Conservation (phyloP, 345 rosid genomes). For the Eucalyptus regnans region DNA sequence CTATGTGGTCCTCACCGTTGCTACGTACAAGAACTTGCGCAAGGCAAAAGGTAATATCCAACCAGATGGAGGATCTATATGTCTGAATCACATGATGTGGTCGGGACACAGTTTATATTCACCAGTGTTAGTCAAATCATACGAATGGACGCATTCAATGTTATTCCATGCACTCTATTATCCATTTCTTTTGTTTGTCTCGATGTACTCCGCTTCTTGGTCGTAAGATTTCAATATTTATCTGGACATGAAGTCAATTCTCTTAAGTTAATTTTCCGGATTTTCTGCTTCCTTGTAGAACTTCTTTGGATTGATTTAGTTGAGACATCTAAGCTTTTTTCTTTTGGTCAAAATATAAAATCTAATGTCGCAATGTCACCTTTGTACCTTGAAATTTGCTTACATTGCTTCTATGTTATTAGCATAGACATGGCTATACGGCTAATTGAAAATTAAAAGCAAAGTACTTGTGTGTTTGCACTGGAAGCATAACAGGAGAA, state of each 20-base stretch:
- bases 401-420: neutral
- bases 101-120: neutral
- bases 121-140: neutral
- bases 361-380: neutral
- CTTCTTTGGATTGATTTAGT: neutral
- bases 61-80: neutral
- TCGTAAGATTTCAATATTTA: neutral
- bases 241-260: neutral
- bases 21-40: neutral
- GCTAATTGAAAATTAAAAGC: neutral
- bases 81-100: neutral
- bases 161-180: neutral
- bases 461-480: neutral
- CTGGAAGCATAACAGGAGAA: neutral
- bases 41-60: neutral
- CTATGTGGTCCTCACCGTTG: neutral
- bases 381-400: neutral
- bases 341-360: neutral
- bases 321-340: neutral
- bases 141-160: neutral
- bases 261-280: neutral
- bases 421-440: neutral
- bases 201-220: neutral
- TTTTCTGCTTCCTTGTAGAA: neutral
- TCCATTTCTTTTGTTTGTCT: neutral